Base-by-base conservation (phyloP, 257 asterid species). In the Solanum sparsipilum region DNA sequence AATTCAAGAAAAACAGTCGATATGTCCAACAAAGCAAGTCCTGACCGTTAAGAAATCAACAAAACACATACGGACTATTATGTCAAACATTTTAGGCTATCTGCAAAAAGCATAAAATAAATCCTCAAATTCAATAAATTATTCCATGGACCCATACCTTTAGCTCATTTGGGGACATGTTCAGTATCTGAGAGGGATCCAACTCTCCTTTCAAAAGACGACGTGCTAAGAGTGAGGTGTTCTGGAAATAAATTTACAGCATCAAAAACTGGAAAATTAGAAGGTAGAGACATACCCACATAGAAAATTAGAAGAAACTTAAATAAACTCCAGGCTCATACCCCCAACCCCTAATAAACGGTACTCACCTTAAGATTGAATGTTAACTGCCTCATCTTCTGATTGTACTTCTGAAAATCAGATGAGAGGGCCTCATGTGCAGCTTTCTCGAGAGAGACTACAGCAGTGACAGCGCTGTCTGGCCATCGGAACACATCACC, bases 201-300 rank as follows among this genome's bases (percentile, higher is more conserved):
- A 96, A 89, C 94, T 96, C 99, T 89, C 90, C 92, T 34, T 89
- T 94, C 76, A 96, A 92, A 90, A 95, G 92, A 81, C 98, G 96
- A 4, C 89, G 91, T 27, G 97, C 94, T 82, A 96, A 91, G 68
- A 72, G 88, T 83, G 86, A 91, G 90, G 90, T 92, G 85, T 87
- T 89, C 99, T 96, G 70, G 92, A 88, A 87, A 84, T 36, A 27
- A 23, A 78, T 29, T 86, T 83, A 76, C 35, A 90, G 83, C 25
- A 20, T 76, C 84, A 46, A 27, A 5, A 90, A 83, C 84, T 87
- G 73, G 46, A 88, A 73, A 79, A 44, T 82, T 46, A 82, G 44
- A 48, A 82, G 70, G 41, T 18, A 82, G 32, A 38, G 52, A 88
- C n/a, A 44, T 48, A 16, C 67, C 52, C 11, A 84, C 52, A 60